A percentile compares a stretch with the other conserved stretches of the same genome.
phyloP scores from a whole-genome alignment of 441 rosid genomes.

The Mallotus japonicus region DNA sequence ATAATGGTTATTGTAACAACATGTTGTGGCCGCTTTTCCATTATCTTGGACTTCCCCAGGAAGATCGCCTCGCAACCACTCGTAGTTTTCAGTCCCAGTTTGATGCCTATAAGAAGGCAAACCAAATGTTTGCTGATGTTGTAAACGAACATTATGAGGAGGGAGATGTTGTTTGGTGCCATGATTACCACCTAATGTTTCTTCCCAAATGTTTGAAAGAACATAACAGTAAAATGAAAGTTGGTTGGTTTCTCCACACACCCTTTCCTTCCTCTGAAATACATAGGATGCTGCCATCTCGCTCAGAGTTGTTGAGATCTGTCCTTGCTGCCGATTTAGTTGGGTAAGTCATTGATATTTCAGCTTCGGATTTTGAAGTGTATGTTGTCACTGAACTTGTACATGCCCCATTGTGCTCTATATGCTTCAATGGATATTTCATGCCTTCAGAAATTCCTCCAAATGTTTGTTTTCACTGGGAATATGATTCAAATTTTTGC shows the following conservation, averaged over 20 bases:
- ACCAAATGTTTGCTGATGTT: constrained; percentile 79
- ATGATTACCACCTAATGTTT: constrained; percentile 85
- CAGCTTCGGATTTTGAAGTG: constrained; percentile 6
- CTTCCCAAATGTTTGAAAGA: constrained; percentile 74
- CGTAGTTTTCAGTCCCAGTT: constrained; percentile 79
- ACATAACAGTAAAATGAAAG: constrained; percentile 59
- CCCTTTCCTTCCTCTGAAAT: constrained; percentile 88
- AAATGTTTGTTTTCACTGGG: neutral
- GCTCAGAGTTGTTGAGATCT: constrained; percentile 61
- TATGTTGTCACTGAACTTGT: neutral
- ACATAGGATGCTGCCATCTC: constrained; percentile 73
- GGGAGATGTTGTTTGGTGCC: constrained; percentile 89
- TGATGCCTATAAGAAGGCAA: constrained; percentile 76
- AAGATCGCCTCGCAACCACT: constrained; percentile 79
- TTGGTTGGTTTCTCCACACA: constrained; percentile 88
- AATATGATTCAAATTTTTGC: too few species aligned
- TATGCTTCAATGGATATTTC: neutral
- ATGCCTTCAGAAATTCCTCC: neutral
- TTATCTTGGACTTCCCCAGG: constrained; percentile 77
- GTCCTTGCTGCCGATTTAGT: constrained; percentile 84
- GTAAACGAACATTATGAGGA: constrained; percentile 59
- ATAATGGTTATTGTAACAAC: constrained; percentile 82
- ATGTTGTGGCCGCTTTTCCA: constrained; percentile 80
- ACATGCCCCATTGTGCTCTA: neutral
- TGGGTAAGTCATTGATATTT: constrained; percentile 48